A percentile compares a stretch with the other conserved stretches of the same genome.
Evolutionary conservation across 2,329 filamentous ascomycete species (phyloP).

Genomic region (Lasiodiplodia theobromae): DNA sequence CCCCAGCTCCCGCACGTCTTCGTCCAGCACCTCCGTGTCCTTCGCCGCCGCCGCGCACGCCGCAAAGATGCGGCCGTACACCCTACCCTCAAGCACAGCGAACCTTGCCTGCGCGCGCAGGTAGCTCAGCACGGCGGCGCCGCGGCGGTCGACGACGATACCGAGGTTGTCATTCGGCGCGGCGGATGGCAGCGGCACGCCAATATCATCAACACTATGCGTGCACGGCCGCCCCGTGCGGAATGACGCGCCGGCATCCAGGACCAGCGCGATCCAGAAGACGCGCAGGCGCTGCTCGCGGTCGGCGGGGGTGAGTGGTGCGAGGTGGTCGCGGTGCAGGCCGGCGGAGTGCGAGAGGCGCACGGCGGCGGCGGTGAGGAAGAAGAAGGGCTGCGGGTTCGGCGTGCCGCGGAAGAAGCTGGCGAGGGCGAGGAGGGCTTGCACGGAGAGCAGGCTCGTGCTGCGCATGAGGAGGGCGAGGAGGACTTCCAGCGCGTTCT

Average conservation of each 20-base stretch:
- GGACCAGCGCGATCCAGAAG: constrained; percentile 12
- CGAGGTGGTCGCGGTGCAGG: not conserved
- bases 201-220: constrained; percentile 17
- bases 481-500: constrained; percentile 8
- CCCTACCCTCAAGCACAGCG: not conserved
- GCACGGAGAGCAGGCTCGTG: constrained; percentile 7
- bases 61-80: constrained; percentile 7
- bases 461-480: constrained; percentile 12
- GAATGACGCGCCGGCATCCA: constrained; percentile 5
- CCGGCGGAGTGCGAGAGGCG: constrained; percentile 14
- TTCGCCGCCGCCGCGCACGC: not conserved
- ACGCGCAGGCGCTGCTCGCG: constrained; percentile 16
- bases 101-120: not conserved
- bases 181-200: not conserved
- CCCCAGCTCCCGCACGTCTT: not conserved
- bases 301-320: not conserved
- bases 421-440: constrained; percentile 8
- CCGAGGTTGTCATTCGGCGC: constrained; percentile 10
- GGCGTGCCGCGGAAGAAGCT: constrained; percentile 20
- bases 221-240: constrained; percentile 10
- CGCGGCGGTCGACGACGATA: not conserved
- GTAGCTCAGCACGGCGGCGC: not conserved
- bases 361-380: constrained; percentile 16
- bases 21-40: not conserved
- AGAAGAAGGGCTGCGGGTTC: constrained; percentile 13